Conservation (phyloP, 495 filamentous ascomycete species). For the Daldinia vernicosa region DNA sequence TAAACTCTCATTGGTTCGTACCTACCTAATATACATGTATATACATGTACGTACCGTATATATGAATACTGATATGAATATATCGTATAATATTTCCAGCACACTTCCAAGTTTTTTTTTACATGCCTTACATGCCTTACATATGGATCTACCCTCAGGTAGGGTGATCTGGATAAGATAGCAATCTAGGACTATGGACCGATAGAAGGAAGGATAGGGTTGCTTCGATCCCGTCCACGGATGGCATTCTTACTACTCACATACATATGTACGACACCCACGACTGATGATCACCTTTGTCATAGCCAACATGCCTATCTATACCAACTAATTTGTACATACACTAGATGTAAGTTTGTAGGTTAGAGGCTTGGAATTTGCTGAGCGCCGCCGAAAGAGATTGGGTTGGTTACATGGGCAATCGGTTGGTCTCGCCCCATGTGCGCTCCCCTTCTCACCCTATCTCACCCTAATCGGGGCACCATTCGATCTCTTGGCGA, state of each 20-base stretch:
- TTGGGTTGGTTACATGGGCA: conserved; percentile 19
- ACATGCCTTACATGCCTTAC: too few relatives aligned
- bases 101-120: not conserved
- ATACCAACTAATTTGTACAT: not conserved
- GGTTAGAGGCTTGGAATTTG: not conserved
- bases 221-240: not conserved
- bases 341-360: not conserved
- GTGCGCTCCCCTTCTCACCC: conserved; percentile 11
- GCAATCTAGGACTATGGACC: conserved; percentile 3
- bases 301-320: not conserved
- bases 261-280: conserved; percentile 7
- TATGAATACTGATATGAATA: not conserved
- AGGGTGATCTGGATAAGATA: conserved; percentile 22
- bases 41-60: not conserved
- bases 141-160: not conserved
- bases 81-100: not conserved
- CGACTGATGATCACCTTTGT: not conserved
- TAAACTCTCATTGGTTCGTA: conserved; percentile 28
- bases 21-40: not conserved
- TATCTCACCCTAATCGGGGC: conserved; percentile 25
- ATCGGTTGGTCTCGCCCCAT: conserved; percentile 41
- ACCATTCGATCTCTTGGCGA: conserved; percentile 44
- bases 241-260: conserved; percentile 9
- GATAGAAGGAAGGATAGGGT: conserved; percentile 12
- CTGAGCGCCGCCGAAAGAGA: not conserved